A percentile compares a stretch with the other conserved stretches of the same genome.
Evolutionary conservation across 2,329 filamentous ascomycete genomes (phyloP).

Genomic region (Cladobotryum protrusum): DNA sequence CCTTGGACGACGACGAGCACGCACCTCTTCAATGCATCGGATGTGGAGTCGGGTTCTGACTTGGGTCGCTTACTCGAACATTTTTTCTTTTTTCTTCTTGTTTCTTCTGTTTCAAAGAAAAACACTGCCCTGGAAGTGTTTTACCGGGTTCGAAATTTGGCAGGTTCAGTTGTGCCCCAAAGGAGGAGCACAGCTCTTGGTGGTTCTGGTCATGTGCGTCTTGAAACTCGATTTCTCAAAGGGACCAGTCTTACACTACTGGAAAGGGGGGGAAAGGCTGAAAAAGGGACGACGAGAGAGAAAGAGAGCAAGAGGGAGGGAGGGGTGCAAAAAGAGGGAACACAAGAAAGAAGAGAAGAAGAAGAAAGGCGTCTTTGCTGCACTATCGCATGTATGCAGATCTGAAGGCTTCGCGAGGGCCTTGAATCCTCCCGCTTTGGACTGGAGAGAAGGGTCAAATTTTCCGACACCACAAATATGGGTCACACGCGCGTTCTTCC

Average conservation of each 20-base stretch:
- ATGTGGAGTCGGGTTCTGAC: slow-evolving; percentile 33
- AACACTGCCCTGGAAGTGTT: slow-evolving; percentile 5
- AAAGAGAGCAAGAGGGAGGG: not conserved
- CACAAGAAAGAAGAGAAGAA: not conserved
- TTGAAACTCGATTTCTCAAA: slow-evolving; percentile 1
- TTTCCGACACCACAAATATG: slow-evolving; percentile 8
- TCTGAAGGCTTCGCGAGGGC: slow-evolving; percentile 2
- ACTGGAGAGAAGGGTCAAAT: slow-evolving; percentile 6
- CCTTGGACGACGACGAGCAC: slow-evolving; percentile 17
- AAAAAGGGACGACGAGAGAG: slow-evolving; percentile 1
- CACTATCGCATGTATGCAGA: slow-evolving; percentile 13
- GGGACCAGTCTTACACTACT: slow-evolving; percentile 1
- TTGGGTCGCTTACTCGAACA: slow-evolving; percentile 22
- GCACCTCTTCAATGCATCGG: slow-evolving; percentile 31
- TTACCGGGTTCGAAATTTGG: slow-evolving; percentile 2
- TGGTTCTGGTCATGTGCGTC: slow-evolving; percentile 2
- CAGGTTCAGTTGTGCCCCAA: slow-evolving; percentile 5
- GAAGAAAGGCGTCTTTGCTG: slow-evolving; percentile 6
- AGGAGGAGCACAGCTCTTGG: slow-evolving; percentile 1
- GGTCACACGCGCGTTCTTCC: slow-evolving; percentile 13
- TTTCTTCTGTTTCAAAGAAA: slow-evolving; percentile 15
- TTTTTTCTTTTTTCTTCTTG: slow-evolving; percentile 15
- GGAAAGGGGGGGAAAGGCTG: not conserved
- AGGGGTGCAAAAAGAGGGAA: not conserved
- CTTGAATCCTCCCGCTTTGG: not conserved